Conservation (phyloP, 257 asterid genomes). For the Rehmannia glutinosa region DNA sequence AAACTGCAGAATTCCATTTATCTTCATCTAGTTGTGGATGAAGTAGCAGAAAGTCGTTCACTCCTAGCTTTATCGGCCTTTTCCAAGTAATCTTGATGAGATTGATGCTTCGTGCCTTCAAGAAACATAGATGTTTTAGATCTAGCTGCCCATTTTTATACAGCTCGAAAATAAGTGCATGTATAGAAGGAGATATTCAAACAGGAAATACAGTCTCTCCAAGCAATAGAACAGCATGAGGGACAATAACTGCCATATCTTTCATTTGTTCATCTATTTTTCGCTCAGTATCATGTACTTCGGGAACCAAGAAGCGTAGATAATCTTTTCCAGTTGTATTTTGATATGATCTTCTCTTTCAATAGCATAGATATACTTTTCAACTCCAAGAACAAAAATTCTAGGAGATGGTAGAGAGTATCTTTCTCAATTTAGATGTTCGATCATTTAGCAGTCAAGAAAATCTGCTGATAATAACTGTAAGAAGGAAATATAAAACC, state of each 20-base stretch:
- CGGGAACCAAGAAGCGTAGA: too few species aligned
- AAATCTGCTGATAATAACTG: not conserved
- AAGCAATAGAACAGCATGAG: not conserved
- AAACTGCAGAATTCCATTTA: not conserved
- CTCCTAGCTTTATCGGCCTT: slow-evolving; percentile 77
- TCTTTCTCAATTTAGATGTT: not conserved
- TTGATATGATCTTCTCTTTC: too few species aligned
- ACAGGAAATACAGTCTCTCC: not conserved
- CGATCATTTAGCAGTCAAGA: not conserved
- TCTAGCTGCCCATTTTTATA: not conserved
- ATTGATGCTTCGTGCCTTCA: slow-evolving; percentile 67
- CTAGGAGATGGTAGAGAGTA: not conserved
- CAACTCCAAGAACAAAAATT: not conserved
- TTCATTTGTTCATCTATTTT: too few species aligned
- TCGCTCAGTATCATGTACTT: too few species aligned
- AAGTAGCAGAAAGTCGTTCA: slow-evolving; percentile 60
- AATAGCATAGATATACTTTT: too few species aligned
- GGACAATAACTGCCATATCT: too few species aligned
- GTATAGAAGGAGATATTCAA: not conserved
- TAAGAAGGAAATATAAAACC: not conserved
- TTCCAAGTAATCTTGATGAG: slow-evolving; percentile 92
- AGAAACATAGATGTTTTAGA: not conserved
- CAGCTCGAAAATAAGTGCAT: not conserved
- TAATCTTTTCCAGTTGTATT: not conserved
- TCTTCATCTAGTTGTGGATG: slow-evolving; percentile 32